Base-by-base conservation (phyloP, 2,329 filamentous ascomycete genomes). In the Ophiostoma perfectum region DNA sequence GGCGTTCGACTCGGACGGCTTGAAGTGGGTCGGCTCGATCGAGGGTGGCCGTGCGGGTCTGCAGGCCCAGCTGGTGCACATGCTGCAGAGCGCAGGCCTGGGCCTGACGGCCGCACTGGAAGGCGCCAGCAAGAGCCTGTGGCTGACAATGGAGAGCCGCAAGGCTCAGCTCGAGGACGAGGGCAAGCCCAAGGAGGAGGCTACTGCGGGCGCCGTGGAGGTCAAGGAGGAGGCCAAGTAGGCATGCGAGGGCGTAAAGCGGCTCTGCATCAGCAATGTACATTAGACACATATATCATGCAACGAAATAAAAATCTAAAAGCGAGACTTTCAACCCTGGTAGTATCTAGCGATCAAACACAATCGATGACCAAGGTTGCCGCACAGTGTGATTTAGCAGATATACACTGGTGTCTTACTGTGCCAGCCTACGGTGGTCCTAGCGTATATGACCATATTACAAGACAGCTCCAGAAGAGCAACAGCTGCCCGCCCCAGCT, bases 101-200 rank as follows among this genome's bases (percentile, higher is more conserved):
- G 88, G 89, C 69, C 79, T 99, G 68, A 91, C 93, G 38, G 88
- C 80, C 72, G 85, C 88, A n/a, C 80, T 99, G 74, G 92, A 97
- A 77, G 88, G 90, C 67, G 87, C 91, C 65, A 84, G 89, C 70
- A 92, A 89, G 83, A 93, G 86, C 76, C 77, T 99, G 73, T 98
- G 94, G 84, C 84, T 97, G 71, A 92, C 94, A 12, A 81, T 99
- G 74, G 94, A 98, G 82, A 87, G 91, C 65, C 84, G 94, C 77
- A 88, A 88, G 79, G 86, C 82, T 65, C 90, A 94, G 80, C 78
- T 99, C 77, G 92, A 97, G 75, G 90, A 93, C 73, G 89, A 91
- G 73, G 74, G 75, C 58, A 64, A 69, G 65, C 42, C 42, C 42
- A 49, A 38, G 64, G 64, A 65, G 38, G 45, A 27, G 11, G 41